These are phyloP conservation scores for Rhipidocladum racemiflorum DNA, from an alignment of 176 grass and related monocot species.

Conservation along the genomic window DNA sequence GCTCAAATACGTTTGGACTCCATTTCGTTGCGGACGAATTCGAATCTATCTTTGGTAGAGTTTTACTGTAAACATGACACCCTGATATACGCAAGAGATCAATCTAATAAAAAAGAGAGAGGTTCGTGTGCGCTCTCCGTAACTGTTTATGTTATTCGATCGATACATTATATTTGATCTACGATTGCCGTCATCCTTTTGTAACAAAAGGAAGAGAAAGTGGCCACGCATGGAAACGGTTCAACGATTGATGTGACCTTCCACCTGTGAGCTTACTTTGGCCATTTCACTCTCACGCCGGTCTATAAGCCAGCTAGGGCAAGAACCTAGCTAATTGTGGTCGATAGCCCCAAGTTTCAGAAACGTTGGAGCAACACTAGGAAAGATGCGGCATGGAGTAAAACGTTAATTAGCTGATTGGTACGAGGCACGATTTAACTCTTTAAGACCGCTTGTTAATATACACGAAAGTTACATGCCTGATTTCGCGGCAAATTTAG, in stretches of 20 bases:
- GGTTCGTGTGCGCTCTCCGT: too few species aligned
- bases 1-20: too few species aligned
- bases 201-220: slow-evolving; percentile 5
- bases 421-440: neutral
- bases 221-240: neutral
- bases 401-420: neutral
- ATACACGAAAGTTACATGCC: neutral
- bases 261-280: neutral
- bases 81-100: too few species aligned
- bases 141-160: too few species aligned
- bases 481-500: neutral
- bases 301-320: neutral
- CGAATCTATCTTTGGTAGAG: too few species aligned
- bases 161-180: too few species aligned
- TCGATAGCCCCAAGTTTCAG: neutral
- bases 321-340: neutral
- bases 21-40: too few species aligned
- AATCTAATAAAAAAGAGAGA: too few species aligned
- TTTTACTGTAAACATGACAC: too few species aligned
- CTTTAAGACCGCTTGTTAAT: neutral
- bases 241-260: slow-evolving; percentile 36
- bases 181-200: too few species aligned
- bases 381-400: neutral
- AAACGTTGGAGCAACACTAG: neutral
- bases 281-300: neutral